Evolutionary conservation across 441 rosid genomes (phyloP), one percentile per base, ranked within the genome.

Genomic region (Biscutella laevigata): DNA sequence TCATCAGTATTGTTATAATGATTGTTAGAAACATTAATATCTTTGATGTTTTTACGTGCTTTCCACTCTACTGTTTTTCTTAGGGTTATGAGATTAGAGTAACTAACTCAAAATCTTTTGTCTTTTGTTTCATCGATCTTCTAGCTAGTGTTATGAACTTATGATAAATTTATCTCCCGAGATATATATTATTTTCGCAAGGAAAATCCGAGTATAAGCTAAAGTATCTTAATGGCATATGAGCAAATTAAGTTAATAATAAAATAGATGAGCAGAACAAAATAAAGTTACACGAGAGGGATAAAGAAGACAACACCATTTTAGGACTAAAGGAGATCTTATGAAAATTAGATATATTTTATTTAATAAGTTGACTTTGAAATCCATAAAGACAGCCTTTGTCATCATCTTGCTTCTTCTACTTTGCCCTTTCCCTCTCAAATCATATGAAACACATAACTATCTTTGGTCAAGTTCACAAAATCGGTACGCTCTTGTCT

Each of bases 1-100:
- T 65, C 29, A 35, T 51, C 70, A 50, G 32, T 51, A 65, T 22
- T 57, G 54, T 24, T 43, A 35, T 65, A 36, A 43, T 33, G 70
- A 65, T 51, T 58, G 51, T 36, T 65, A 51, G 10, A 29, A 12
- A n/a, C 4, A 11, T 7, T 15, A 21, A 13, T 42, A 4, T 12
- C 14, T 11, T 44, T 36, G 21, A 14, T 17, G 24, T 53, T 54
- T 27, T 37, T 45, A 45, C 46, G 17, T 36, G 54, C 11, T 45
- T 32, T 5, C 5, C 5, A 35, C 49, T 62, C 3, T 16, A 40
- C 26, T 44, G 26, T 26, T 8, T 34, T 21, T 16, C 24, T 39
- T 30, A 53, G 56, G 60, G 48, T 36, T 53, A 29, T 53, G 53
- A 35, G 30, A 33, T 28, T 19, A 30, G 16, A 29, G 17, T 61